A percentile compares a stretch with the other conserved stretches of the same genome.
Conservation (phyloP, 495 filamentous ascomycete species). For the Viridothelium virens region DNA sequence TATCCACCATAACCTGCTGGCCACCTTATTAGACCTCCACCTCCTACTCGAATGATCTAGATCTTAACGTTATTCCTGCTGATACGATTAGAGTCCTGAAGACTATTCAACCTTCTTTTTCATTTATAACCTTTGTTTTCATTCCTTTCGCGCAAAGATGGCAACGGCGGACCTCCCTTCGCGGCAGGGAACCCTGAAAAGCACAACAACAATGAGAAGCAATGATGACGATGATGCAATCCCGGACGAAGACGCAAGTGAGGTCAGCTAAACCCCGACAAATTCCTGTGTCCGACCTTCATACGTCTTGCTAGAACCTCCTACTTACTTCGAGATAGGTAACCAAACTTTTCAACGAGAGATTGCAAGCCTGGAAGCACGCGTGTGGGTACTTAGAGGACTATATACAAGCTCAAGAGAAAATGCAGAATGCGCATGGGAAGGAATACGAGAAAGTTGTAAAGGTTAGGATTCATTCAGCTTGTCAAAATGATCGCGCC, state of each 20-base stretch:
- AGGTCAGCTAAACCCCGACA: slow-evolving; percentile 40
- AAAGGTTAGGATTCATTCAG: slow-evolving; percentile 51
- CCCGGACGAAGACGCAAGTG: slow-evolving; percentile 68
- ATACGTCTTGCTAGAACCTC: background rate
- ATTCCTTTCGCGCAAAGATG: background rate
- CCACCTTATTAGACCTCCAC: background rate
- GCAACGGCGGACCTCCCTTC: slow-evolving; percentile 3
- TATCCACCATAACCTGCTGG: background rate
- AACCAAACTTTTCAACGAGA: slow-evolving; percentile 63
- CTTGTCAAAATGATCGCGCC: background rate
- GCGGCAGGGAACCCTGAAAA: slow-evolving; percentile 23
- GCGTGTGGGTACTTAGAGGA: slow-evolving; percentile 83
- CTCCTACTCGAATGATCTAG: background rate
- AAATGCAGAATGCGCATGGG: slow-evolving; percentile 69
- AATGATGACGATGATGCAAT: slow-evolving; percentile 52
- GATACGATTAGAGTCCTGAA: background rate
- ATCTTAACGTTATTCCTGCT: too few species aligned
- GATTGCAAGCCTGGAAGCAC: slow-evolving; percentile 92
- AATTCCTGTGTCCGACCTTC: slow-evolving; percentile 11
- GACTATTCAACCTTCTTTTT: background rate
- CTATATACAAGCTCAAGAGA: slow-evolving; percentile 76
- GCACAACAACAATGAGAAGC: slow-evolving; percentile 22
- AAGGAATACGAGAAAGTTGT: slow-evolving; percentile 95
- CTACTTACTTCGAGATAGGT: slow-evolving; percentile 15
- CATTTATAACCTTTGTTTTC: background rate